Evolutionary conservation across 148 eudicot genomes (phyloP), one percentile per base, ranked within the genome.

Genomic region (Bassia scoparia): DNA sequence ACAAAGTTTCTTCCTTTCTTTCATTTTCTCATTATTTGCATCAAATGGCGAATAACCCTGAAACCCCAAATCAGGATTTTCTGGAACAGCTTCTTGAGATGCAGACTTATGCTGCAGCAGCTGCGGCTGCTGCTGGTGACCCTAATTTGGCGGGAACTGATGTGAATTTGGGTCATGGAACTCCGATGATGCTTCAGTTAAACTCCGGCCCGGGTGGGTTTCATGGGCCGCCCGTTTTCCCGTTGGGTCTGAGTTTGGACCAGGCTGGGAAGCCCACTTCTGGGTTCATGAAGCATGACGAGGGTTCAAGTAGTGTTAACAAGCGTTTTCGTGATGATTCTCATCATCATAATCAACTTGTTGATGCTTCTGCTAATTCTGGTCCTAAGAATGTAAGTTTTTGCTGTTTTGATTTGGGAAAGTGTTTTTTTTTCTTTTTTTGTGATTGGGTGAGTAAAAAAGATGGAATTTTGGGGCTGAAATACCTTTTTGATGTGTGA

Each of bases 211-310:
- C 64, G 15, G 83, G 78, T 58, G 79, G 82, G 23, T 83, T 73
- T 60, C 84, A 81, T 63, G 79, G 77, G 33, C 70, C 72, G 16
- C 74, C 76, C 30, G 78, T 81, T 26, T 86, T 85, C 18, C 90
- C 90, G n/a, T 54, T 87, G 60, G 88, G 90, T 74, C 67, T 88
- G 70, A 86, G 89, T 68, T 74, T 86, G 81, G 89, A 86, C 71
- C 87, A 82, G 63, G 85, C 82, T 7, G 34, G 30, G 8, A 70
- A 34, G 37, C 67, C 67, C 82, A 80, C 72, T 73, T 58, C 77
- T 16, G 80, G 83, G 43, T 81, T 81, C 34, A 77, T 81, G 62
- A 83, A 75, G 59, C 71, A 67, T 49, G 86, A 81, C 18, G 86
- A 84, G n/a, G 78, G 78, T 48, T 66, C 82, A 9, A 76, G 80